A percentile compares a stretch with the other conserved stretches of the same genome.
Evolutionary conservation across 768 basidiomycete species (phyloP).

Genomic region (Stropharia rugosoannulata): DNA sequence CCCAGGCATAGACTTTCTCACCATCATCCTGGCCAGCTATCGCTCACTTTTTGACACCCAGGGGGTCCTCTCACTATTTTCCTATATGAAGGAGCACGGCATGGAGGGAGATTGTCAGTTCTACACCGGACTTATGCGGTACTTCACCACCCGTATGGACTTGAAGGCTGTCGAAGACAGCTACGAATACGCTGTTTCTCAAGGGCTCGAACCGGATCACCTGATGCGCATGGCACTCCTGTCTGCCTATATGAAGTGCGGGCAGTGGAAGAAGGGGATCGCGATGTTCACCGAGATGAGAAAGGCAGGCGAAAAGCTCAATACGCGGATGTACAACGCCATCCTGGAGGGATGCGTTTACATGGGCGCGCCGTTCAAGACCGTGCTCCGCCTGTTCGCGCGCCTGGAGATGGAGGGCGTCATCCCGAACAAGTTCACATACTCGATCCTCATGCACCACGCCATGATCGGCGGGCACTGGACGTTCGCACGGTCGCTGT

Average conservation of each 20-base stretch:
- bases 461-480: slow-evolving; percentile 75
- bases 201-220: slow-evolving; percentile 62
- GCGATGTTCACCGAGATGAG: slow-evolving; percentile 42
- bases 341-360: slow-evolving; percentile 83
- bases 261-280: slow-evolving; percentile 76
- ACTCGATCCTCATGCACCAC: slow-evolving; percentile 74
- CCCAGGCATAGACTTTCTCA: slow-evolving; percentile 59
- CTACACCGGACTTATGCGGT: slow-evolving; percentile 69
- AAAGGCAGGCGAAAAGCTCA: not conserved
- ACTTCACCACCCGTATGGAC: slow-evolving; percentile 64
- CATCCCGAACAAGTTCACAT: slow-evolving; percentile 63
- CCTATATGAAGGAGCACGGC: slow-evolving; percentile 58
- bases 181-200: slow-evolving; percentile 60
- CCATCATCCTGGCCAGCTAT: slow-evolving; percentile 58
- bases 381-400: slow-evolving; percentile 63
- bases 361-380: slow-evolving; percentile 71
- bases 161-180: slow-evolving; percentile 62
- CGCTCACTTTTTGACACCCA: slow-evolving; percentile 54
- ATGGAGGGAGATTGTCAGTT: slow-evolving; percentile 46
- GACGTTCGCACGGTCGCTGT: slow-evolving; percentile 63
- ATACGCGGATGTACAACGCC: slow-evolving; percentile 64
- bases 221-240: slow-evolving; percentile 71
- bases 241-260: slow-evolving; percentile 80
- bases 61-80: slow-evolving; percentile 46
- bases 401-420: slow-evolving; percentile 47